Conservation (phyloP, 257 asterid genomes). For the Solanum pinnatisectum region DNA sequence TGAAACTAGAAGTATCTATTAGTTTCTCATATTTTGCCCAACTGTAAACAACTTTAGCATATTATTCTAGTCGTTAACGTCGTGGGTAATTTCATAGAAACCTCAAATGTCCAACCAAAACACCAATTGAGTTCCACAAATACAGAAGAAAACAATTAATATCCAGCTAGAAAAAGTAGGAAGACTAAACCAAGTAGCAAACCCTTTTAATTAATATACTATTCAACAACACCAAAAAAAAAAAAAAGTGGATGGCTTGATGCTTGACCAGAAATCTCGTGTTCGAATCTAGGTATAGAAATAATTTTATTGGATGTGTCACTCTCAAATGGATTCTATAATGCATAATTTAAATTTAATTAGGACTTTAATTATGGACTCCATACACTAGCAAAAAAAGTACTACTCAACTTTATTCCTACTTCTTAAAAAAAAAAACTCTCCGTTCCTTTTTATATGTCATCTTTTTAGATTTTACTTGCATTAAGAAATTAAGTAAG, state of each 20-base stretch:
- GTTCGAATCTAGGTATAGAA: too few species aligned
- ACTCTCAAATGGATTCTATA: rapidly evolving
- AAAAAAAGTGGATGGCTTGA: too few species aligned
- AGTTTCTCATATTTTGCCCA: neutral
- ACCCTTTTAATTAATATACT: neutral
- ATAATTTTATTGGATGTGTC: rapidly evolving
- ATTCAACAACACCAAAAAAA: neutral
- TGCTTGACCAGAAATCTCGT: rapidly evolving
- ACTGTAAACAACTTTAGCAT: neutral
- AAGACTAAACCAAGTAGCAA: neutral
- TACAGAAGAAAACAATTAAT: neutral
- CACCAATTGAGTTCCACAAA: neutral
- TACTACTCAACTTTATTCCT: neutral
- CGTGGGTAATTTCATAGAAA: neutral
- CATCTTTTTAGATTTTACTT: too few species aligned
- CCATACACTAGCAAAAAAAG: too few species aligned
- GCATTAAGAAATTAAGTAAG: too few species aligned
- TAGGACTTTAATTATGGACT: rapidly evolving
- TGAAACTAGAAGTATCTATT: too few species aligned
- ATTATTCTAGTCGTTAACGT: neutral
- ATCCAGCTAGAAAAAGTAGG: neutral
- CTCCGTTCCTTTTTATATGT: too few species aligned
- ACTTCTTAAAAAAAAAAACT: too few species aligned
- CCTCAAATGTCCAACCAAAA: neutral
- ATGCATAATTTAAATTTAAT: rapidly evolving